Evolutionary conservation across 176 grass and related monocot genomes (phyloP), one percentile per base, ranked within the genome.

Genomic region (Oryza australiensis): DNA sequence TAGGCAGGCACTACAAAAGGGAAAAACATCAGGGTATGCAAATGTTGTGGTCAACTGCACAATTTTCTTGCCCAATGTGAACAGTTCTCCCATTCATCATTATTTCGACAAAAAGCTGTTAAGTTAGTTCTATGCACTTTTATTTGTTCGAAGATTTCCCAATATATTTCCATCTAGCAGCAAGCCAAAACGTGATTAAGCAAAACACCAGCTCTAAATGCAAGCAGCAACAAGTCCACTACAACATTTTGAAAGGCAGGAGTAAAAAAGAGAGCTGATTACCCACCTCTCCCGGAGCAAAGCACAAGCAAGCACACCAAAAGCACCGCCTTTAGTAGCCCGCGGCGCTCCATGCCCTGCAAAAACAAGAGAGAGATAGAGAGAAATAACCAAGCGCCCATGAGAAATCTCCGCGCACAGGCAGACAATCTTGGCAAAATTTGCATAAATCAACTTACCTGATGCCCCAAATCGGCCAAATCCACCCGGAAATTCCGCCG

Each of bases 281-380:
- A 13, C 15, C 75, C 26, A 94, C 88, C 88, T 90, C 88, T 94
- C 22, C 83, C 92, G 26, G 83, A 88, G 84, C 88, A 90, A 33
- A 77, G 2, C 16, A 78, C 76, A 12, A 90, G 35, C 37, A 94
- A 69, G 74, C 79, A 88, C 60, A 90, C 40, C 83, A 90, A 70
- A 14, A 90, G 14, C 43, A 64, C 53, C 59, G 84, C 68, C 75
- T 15, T 83, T 3, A 94, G 79, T 83, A 74, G 49, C 67, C 86
- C 70, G 18, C 82, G 79, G 43, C 85, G 75, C 70, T 65, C 88
- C 88, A 94, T 94, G 1, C 46, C 82, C 88, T 86, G 62, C 38
- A 59, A 73, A 26, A 9, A 38, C 1, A 24, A 2, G 6, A n/a
- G n/a, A 60, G 13, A 60, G 15, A 2, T 1, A n/a, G n/a, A 60